These are phyloP conservation scores for Hericium alpestre DNA, from an alignment of 768 basidiomycete genomes.

Conservation along the genomic window DNA sequence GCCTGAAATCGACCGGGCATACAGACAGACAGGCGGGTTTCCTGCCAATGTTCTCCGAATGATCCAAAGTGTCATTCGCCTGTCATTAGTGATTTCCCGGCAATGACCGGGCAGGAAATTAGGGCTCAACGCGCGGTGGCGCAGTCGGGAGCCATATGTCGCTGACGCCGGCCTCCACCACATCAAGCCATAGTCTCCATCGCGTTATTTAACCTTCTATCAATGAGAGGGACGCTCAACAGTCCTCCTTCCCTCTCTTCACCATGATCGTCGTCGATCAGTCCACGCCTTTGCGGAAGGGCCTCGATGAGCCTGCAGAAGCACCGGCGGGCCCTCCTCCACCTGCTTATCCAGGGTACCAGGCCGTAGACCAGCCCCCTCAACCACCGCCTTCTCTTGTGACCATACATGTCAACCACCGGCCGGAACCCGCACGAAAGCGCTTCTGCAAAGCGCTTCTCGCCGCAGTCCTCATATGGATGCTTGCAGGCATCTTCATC, in stretches of 20 bases:
- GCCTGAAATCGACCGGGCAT: too few relatives aligned
- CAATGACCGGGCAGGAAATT: too few relatives aligned
- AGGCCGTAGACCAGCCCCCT: background rate
- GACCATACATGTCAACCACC: background rate
- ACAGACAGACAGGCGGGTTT: too few relatives aligned
- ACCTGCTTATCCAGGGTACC: slow-evolving; percentile 4
- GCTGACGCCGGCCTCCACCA: background rate
- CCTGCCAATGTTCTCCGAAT: too few relatives aligned
- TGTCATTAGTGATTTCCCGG: too few relatives aligned
- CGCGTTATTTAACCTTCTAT: too few relatives aligned
- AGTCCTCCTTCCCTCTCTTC: background rate
- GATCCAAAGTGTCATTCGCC: too few relatives aligned
- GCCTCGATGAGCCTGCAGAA: background rate
- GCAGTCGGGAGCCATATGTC: background rate
- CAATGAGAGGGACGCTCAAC: background rate
- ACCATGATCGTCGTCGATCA: slow-evolving; percentile 1
- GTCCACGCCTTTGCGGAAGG: background rate
- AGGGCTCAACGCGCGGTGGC: too few relatives aligned
- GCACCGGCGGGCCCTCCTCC: background rate
- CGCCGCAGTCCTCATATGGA: slow-evolving; percentile 18
- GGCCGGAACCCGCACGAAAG: slow-evolving; percentile 1
- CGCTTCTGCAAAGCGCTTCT: slow-evolving; percentile 20
- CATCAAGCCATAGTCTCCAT: background rate
- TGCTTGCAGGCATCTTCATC: slow-evolving; percentile 9
- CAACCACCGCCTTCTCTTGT: background rate